These are phyloP conservation scores for Phytophthora europaea DNA, from an alignment of 352 stramenopile genomes.

Conservation along the genomic window DNA sequence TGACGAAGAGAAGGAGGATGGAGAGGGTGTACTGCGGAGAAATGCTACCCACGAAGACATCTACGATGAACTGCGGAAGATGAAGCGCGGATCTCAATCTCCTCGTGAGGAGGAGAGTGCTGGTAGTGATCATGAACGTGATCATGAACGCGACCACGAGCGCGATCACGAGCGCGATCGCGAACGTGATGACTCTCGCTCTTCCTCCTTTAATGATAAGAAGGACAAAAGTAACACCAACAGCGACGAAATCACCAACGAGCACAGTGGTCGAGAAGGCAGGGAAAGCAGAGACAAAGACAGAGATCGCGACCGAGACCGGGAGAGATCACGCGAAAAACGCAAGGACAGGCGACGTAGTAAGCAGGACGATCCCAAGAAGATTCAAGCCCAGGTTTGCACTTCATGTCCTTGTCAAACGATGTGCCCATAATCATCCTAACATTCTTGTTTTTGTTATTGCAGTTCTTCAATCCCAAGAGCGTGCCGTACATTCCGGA, in stretches of 20 bases:
- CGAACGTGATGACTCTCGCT: constrained; percentile 28
- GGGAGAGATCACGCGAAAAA: constrained; percentile 59
- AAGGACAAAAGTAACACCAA: constrained; percentile 37
- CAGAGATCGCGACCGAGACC: constrained; percentile 27
- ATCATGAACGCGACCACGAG: constrained; percentile 2
- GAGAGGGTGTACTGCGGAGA: constrained; percentile 26
- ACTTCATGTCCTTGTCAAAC: background rate
- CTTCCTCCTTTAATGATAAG: constrained; percentile 32
- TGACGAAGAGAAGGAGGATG: constrained; percentile 39
- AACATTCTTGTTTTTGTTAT: background rate
- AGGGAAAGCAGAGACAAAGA: constrained; percentile 17
- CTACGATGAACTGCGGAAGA: constrained; percentile 69
- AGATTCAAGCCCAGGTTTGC: constrained; percentile 65
- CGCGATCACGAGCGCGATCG: constrained; percentile 2
- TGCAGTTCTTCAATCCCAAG: constrained; percentile 87
- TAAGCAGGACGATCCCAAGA: constrained; percentile 80
- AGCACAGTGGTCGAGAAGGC: constrained; percentile 20
- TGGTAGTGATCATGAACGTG: constrained; percentile 17
- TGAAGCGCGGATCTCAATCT: constrained; percentile 47
- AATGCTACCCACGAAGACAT: constrained; percentile 55
- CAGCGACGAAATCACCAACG: constrained; percentile 50
- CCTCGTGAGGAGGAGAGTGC: constrained; percentile 40
- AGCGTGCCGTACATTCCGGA: constrained; percentile 85
- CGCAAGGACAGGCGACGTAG: constrained; percentile 62
- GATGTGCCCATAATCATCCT: background rate